Evolutionary conservation across 1,139 yeast species (phyloP).

Genomic region (Eremothecium coryli): DNA sequence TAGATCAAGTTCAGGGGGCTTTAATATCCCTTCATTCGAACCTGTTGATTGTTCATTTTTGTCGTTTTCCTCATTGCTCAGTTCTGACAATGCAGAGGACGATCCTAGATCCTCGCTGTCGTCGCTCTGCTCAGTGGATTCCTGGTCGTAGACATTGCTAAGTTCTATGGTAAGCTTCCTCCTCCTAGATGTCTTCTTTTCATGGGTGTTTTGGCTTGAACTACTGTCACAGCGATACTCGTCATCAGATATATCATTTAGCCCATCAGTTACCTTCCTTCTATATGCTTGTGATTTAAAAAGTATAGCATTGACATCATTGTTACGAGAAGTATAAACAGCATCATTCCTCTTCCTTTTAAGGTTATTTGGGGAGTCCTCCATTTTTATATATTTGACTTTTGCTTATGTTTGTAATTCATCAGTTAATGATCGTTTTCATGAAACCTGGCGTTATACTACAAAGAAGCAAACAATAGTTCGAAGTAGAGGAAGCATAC

Average conservation of each 20-base stretch:
- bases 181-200: not conserved
- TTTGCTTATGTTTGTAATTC: too few species aligned
- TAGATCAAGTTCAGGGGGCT: not conserved
- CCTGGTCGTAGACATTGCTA: not conserved
- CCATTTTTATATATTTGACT: too few species aligned
- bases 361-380: too few species aligned
- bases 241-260: constrained; percentile 1
- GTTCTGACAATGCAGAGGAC: not conserved
- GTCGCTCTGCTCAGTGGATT: not conserved
- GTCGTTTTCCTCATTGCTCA: constrained; percentile 3
- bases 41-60: constrained; percentile 6
- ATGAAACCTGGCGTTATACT: too few species aligned
- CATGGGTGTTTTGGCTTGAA: not conserved
- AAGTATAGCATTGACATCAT: constrained; percentile 2
- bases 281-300: not conserved
- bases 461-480: too few species aligned
- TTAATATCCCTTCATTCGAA: not conserved
- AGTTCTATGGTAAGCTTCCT: not conserved
- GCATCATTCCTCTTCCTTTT: constrained; percentile 1
- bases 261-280: not conserved
- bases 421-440: too few species aligned
- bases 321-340: not conserved
- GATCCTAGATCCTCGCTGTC: not conserved
- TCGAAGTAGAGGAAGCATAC: too few species aligned
- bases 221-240: not conserved